Conservation (phyloP, 1,284 basidiomycete species). For the Blastosporella zonata region DNA sequence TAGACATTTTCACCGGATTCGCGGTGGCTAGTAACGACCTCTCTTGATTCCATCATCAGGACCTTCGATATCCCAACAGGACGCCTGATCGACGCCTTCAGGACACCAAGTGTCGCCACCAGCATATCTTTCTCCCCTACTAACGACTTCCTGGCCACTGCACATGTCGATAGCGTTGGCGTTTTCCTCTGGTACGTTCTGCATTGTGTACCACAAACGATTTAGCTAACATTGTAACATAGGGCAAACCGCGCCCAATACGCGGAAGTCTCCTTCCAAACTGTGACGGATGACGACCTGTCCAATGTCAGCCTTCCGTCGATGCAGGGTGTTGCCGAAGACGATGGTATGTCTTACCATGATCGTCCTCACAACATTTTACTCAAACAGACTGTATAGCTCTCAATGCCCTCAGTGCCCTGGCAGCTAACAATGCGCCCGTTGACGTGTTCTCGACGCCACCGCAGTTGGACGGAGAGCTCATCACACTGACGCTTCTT, state of each 20-base stretch:
- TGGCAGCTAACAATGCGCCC: conserved; percentile 57
- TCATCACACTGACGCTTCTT: conserved; percentile 89
- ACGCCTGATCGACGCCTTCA: conserved; percentile 89
- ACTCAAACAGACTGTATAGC: conserved; percentile 35
- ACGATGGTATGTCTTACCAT: conserved; percentile 49
- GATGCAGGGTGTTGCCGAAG: conserved; percentile 77
- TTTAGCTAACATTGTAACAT: conserved; percentile 7
- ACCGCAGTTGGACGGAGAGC: conserved; percentile 80
- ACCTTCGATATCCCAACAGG: conserved; percentile 97
- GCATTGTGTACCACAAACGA: neutral
- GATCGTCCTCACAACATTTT: neutral
- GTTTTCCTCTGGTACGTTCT: conserved; percentile 84
- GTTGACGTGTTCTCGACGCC: conserved; percentile 78
- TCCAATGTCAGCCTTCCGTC: conserved; percentile 74
- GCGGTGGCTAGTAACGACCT: conserved; percentile 87
- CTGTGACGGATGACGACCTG: conserved; percentile 75
- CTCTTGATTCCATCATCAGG: conserved; percentile 88
- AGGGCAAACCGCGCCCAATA: conserved; percentile 97
- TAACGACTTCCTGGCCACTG: conserved; percentile 93
- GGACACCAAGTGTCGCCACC: conserved; percentile 86
- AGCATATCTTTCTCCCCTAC: conserved; percentile 92
- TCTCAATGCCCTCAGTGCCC: conserved; percentile 59
- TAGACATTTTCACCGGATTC: conserved; percentile 93
- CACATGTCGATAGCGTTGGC: conserved; percentile 92
- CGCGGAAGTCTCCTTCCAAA: conserved; percentile 79